These are phyloP conservation scores for Pseudozyma flocculosa DNA, from an alignment of 1,284 basidiomycete genomes.

Conservation along the genomic window DNA sequence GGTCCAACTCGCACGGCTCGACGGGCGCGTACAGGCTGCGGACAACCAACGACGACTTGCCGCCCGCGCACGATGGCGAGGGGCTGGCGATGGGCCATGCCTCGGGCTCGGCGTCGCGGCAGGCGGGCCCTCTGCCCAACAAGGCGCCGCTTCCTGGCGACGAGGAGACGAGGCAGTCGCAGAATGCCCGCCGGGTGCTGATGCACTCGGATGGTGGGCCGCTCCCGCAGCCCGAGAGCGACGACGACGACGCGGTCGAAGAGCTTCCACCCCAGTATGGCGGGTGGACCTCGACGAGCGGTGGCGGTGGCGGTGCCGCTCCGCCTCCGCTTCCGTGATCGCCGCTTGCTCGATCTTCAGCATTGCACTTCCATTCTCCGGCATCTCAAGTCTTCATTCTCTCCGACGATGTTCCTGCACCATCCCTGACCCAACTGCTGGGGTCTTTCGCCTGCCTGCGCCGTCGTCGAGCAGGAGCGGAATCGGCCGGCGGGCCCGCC, in stretches of 20 bases:
- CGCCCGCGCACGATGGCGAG: no score
- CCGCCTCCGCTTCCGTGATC: no score
- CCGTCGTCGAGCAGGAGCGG: no score
- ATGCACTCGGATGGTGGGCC: constrained; percentile 35
- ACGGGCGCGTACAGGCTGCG: not conserved
- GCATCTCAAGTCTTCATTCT: no score
- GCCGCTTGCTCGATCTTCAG: no score
- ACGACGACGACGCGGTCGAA: constrained; percentile 29
- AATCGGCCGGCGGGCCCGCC: no score
- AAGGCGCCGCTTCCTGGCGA: constrained; percentile 4
- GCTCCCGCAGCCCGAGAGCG: constrained; percentile 28
- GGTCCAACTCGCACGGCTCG: not conserved
- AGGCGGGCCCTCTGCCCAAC: constrained; percentile 4
- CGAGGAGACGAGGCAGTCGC: constrained; percentile 1
- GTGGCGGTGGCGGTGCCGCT: constrained; percentile 1
- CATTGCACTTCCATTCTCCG: no score
- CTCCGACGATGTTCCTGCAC: no score
- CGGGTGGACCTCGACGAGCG: constrained; percentile 21
- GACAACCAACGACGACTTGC: not conserved
- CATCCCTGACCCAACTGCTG: no score
- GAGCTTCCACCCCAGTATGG: constrained; percentile 40
- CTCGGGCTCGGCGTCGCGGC: no score
- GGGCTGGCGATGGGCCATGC: no score
- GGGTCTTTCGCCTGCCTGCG: no score
- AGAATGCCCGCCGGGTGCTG: constrained; percentile 20